These are phyloP conservation scores for Boletus pseudo-olivaceus DNA, from an alignment of 768 basidiomycete genomes.

Conservation along the genomic window DNA sequence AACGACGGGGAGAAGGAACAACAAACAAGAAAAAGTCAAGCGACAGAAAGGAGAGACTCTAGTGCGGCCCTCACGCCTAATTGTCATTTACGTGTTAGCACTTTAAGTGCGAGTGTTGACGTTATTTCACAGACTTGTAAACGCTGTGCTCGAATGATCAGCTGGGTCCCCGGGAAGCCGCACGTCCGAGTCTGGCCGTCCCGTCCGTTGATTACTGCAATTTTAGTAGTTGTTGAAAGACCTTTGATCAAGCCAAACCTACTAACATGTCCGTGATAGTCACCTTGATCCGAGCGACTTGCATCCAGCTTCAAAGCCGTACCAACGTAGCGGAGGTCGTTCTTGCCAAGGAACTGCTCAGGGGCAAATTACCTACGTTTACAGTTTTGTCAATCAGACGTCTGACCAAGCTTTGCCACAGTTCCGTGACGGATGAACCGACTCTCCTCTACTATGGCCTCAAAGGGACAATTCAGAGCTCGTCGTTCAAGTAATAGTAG, in stretches of 20 bases:
- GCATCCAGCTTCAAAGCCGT: not conserved
- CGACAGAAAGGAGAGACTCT: not conserved
- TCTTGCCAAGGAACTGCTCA: not conserved
- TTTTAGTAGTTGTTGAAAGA: not conserved
- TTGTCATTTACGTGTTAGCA: too few relatives aligned
- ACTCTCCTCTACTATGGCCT: constrained; percentile 12
- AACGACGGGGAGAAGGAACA: not conserved
- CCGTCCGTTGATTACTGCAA: not conserved
- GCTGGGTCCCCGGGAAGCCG: too few relatives aligned
- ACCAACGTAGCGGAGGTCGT: not conserved
- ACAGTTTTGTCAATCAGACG: not conserved
- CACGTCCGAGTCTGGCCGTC: too few relatives aligned
- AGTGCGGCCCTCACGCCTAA: too few relatives aligned
- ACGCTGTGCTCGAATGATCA: too few relatives aligned
- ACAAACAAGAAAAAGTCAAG: not conserved
- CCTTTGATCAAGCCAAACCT: not conserved
- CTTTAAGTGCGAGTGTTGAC: not conserved
- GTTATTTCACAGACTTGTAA: not conserved
- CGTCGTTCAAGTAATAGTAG: not conserved
- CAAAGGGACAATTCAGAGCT: constrained; percentile 4
- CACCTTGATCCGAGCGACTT: constrained; percentile 7
- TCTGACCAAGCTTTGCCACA: not conserved
- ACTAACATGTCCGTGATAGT: not conserved
- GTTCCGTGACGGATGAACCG: not conserved
- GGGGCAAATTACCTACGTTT: not conserved